These are phyloP conservation scores for Exophiala spinifera DNA, from an alignment of 2,329 filamentous ascomycete genomes.

Conservation along the genomic window DNA sequence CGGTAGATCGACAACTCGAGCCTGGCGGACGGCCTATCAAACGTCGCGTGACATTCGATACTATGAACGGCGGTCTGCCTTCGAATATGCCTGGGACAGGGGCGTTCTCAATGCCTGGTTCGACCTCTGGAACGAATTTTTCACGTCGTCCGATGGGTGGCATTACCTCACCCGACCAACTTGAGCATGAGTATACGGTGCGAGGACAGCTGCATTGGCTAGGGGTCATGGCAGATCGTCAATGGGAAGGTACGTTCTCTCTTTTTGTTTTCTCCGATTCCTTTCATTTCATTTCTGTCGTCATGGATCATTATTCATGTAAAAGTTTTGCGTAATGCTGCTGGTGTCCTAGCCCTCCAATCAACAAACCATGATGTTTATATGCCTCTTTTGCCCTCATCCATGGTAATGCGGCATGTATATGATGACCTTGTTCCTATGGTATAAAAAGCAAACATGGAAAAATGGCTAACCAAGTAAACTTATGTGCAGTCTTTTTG, in stretches of 20 bases:
- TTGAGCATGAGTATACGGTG: constrained; percentile 62
- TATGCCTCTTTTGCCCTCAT: too few relatives aligned
- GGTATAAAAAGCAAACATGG: neutral
- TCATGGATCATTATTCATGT: constrained; percentile 2
- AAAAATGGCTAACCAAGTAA: constrained; percentile 14
- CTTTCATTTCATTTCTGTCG: too few relatives aligned
- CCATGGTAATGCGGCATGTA: neutral
- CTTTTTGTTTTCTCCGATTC: constrained; percentile 4
- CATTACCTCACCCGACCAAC: constrained; percentile 26
- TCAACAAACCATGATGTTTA: too few relatives aligned
- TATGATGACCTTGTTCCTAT: neutral
- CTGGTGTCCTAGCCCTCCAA: too few relatives aligned
- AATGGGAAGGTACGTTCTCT: constrained; percentile 64
- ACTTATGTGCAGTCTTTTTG: constrained; percentile 37
- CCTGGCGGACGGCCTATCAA: constrained; percentile 8
- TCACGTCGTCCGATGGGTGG: constrained; percentile 33
- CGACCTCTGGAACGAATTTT: neutral
- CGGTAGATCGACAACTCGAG: constrained; percentile 2
- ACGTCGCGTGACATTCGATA: constrained; percentile 10
- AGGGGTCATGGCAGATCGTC: constrained; percentile 68
- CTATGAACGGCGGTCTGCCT: neutral
- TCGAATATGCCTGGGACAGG: neutral
- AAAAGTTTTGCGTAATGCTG: too few relatives aligned
- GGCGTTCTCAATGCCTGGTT: neutral
- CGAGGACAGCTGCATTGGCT: constrained; percentile 66